phyloP scores from a whole-genome alignment of 2,329 filamentous ascomycete species.

The Sordariomycetes sp. region DNA sequence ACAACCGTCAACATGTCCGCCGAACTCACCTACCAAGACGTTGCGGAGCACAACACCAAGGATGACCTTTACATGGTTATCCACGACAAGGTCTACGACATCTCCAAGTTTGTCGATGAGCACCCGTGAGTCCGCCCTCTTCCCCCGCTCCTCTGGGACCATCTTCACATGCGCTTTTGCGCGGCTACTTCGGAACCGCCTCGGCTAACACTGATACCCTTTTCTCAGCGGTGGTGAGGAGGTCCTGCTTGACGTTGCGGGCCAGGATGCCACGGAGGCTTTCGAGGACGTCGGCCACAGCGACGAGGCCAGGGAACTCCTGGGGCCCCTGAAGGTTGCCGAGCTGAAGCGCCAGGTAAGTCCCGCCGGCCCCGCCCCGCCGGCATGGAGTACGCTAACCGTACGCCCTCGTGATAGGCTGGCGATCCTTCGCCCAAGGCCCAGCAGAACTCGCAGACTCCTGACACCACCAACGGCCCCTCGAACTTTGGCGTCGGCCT shows the following conservation, averaged over 20 bases:
- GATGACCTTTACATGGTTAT: constrained; percentile 88
- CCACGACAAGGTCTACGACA: constrained; percentile 94
- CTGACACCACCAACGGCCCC: constrained; percentile 33
- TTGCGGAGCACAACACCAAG: constrained; percentile 81
- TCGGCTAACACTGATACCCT: background rate
- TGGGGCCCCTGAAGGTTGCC: constrained; percentile 66
- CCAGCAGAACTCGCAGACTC: constrained; percentile 32
- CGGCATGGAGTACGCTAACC: background rate
- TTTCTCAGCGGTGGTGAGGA: constrained; percentile 86
- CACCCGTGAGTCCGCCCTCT: constrained; percentile 58
- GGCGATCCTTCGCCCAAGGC: constrained; percentile 69
- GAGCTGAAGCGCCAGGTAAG: constrained; percentile 71
- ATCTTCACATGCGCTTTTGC: background rate
- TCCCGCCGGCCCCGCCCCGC: constrained; percentile 5
- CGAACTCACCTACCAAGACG: constrained; percentile 67
- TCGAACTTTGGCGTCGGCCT: constrained; percentile 63
- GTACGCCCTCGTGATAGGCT: constrained; percentile 34
- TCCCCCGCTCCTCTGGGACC: background rate
- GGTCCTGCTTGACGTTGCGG: constrained; percentile 89
- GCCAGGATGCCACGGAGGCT: constrained; percentile 92
- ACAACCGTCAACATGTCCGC: constrained; percentile 18
- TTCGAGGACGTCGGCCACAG: constrained; percentile 99
- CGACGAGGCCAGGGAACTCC: constrained; percentile 93
- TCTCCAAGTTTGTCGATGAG: constrained; percentile 85
- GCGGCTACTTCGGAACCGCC: background rate